These are phyloP conservation scores for Purpureocillium takamizusanense DNA, from an alignment of 2,329 filamentous ascomycete species.

Conservation along the genomic window DNA sequence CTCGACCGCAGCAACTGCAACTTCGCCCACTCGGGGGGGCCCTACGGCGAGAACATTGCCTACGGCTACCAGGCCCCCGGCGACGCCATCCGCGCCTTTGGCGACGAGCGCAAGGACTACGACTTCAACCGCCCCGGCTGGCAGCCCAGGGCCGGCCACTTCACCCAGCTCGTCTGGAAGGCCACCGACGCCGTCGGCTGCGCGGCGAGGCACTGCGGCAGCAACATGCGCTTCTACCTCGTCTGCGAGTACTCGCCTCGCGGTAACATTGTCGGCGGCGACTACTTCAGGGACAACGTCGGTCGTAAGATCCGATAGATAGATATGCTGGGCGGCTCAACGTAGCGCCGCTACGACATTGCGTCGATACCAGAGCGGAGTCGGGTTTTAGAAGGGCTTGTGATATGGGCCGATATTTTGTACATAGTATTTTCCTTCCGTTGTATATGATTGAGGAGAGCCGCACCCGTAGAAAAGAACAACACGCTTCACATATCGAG, in stretches of 20 bases:
- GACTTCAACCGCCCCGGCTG: conserved; percentile 50
- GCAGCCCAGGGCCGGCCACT: conserved; percentile 54
- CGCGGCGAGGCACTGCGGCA: conserved; percentile 30
- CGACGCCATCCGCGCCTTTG: conserved; percentile 57
- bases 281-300: conserved; percentile 31
- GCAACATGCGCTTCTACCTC: conserved; percentile 49
- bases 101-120: conserved; percentile 42
- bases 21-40: conserved; percentile 50
- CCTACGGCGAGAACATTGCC: conserved; percentile 68
- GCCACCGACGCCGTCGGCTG: conserved; percentile 52
- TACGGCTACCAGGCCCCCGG: conserved; percentile 54
- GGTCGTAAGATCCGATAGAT: background rate
- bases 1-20: conserved; percentile 30
- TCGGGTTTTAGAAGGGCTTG: too few relatives aligned
- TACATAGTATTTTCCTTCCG: too few relatives aligned
- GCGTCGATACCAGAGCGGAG: too few relatives aligned
- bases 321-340: too few relatives aligned
- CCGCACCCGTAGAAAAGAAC: too few relatives aligned
- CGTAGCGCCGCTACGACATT: too few relatives aligned
- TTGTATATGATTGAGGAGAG: too few relatives aligned
- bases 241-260: conserved; percentile 63
- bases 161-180: conserved; percentile 67
- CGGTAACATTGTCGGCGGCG: conserved; percentile 48
- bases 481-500: too few relatives aligned
- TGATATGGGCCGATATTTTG: too few relatives aligned